A percentile compares a stretch with the other conserved stretches of the same genome.
These are phyloP conservation scores for Theobroma grandiflorum DNA, from an alignment of 441 rosid genomes.

Conservation along the genomic window DNA sequence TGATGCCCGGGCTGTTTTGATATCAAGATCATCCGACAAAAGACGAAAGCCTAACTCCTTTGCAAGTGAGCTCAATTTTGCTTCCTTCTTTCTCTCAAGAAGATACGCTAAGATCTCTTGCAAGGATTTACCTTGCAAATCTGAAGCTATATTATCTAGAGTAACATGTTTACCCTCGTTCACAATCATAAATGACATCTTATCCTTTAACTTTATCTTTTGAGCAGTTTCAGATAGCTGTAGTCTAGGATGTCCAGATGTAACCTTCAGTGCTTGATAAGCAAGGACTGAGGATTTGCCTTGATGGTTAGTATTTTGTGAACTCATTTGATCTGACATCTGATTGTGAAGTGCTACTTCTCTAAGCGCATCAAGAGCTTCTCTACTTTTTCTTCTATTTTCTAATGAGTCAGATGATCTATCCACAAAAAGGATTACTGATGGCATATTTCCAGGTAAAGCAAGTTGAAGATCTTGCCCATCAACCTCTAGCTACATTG, in stretches of 20 bases:
- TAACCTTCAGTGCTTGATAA: conserved; percentile 40
- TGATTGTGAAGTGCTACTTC: conserved; percentile 62
- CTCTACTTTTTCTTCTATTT: conserved; percentile 64
- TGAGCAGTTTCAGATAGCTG: conserved; percentile 48
- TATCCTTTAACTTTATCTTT: conserved; percentile 61
- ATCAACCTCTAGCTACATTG: conserved; percentile 69
- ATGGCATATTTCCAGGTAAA: conserved; percentile 78
- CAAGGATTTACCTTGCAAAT: conserved; percentile 73
- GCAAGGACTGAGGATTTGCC: conserved; percentile 45
- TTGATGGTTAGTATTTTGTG: conserved; percentile 41
- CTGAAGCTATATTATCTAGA: conserved; percentile 59
- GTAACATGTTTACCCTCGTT: conserved; percentile 69
- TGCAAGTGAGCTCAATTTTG: conserved; percentile 76
- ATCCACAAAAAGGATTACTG: conserved; percentile 85
- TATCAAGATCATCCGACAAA: conserved; percentile 73
- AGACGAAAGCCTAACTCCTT: conserved; percentile 90
- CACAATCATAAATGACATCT: conserved; percentile 74
- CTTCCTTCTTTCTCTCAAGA: conserved; percentile 70
- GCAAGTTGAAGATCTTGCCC: conserved; percentile 56
- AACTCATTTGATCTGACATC: conserved; percentile 38
- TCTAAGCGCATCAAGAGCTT: conserved; percentile 74
- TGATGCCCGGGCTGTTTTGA: conserved; percentile 52
- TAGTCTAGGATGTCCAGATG: conserved; percentile 56
- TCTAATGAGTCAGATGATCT: conserved; percentile 68
- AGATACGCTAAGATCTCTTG: conserved; percentile 71